A percentile compares a stretch with the other conserved stretches of the same genome.
Evolutionary conservation across 208 protist species (phyloP).

Genomic region (Trypanosoma grayi): DNA sequence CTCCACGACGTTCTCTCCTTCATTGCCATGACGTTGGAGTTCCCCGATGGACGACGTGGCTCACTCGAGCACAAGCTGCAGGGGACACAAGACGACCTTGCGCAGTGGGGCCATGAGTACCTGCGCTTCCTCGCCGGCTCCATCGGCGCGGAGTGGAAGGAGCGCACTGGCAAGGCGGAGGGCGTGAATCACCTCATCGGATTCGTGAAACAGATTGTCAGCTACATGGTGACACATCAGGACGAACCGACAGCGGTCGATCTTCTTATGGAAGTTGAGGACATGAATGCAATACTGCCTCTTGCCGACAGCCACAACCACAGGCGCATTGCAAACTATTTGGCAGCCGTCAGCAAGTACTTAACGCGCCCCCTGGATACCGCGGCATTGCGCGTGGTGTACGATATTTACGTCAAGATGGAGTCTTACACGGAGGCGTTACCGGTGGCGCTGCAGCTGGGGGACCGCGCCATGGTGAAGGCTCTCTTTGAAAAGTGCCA

Average conservation of each 20-base stretch:
- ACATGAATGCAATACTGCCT: constrained; percentile 86
- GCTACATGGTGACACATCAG: constrained; percentile 95
- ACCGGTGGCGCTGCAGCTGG: constrained; percentile 84
- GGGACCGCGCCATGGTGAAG: constrained; percentile 70
- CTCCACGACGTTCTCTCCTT: constrained; percentile 98
- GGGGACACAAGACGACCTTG: constrained; percentile 93
- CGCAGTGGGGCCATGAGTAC: constrained; percentile 99
- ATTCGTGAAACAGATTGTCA: constrained; percentile 94
- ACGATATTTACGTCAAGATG: constrained; percentile 93
- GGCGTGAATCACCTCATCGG: constrained; percentile 76
- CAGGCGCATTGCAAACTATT: constrained; percentile 95
- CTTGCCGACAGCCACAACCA: constrained; percentile 95
- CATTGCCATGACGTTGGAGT: constrained; percentile 97
- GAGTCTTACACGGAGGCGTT: constrained; percentile 90
- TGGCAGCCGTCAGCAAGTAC: constrained; percentile 92
- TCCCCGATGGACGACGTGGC: constrained; percentile 51
- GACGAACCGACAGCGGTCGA: constrained; percentile 98
- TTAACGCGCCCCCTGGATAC: constrained; percentile 94
- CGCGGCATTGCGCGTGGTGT: constrained; percentile 87
- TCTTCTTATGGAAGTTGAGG: constrained; percentile 97
- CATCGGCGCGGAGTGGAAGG: constrained; percentile 93
- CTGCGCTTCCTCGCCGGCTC: constrained; percentile 94
- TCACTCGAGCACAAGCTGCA: constrained; percentile 96
- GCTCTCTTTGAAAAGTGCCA: constrained; percentile 82
- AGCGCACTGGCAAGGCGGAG: constrained; percentile 42